These are phyloP conservation scores for Phaeoacremonium minimum DNA, from an alignment of 2,329 filamentous ascomycete species.

Conservation along the genomic window DNA sequence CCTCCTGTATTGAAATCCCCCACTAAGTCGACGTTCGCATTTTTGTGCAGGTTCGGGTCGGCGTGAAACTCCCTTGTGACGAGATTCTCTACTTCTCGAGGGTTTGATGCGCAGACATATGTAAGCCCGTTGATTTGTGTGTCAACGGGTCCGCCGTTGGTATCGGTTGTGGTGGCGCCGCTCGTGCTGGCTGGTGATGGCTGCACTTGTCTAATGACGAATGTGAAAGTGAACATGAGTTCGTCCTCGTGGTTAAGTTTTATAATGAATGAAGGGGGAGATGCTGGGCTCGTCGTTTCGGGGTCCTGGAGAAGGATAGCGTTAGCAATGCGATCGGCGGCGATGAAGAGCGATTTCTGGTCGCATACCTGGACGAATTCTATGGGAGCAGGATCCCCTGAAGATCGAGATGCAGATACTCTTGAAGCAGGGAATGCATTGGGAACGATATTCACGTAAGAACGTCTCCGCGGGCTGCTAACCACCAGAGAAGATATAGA, in stretches of 20 bases:
- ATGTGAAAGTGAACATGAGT: conserved; percentile 87
- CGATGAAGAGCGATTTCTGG: conserved; percentile 8
- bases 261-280: conserved; percentile 71
- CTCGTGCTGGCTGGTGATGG: conserved; percentile 16
- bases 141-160: conserved; percentile 54
- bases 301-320: conserved; percentile 60
- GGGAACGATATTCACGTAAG: conserved; percentile 71
- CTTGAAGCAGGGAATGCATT: conserved; percentile 84
- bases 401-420: conserved; percentile 67
- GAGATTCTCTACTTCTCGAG: conserved; percentile 85
- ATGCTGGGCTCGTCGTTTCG: conserved; percentile 48
- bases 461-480: conserved; percentile 73
- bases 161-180: conserved; percentile 39
- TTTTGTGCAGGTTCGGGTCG: conserved; percentile 96
- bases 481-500: conserved; percentile 80
- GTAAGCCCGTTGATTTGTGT: conserved; percentile 85
- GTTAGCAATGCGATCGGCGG: neutral
- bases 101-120: conserved; percentile 82
- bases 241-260: conserved; percentile 90
- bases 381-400: conserved; percentile 69
- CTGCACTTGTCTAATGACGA: conserved; percentile 62
- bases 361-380: conserved; percentile 83
- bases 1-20: conserved; percentile 85
- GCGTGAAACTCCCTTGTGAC: conserved; percentile 95
- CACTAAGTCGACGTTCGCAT: conserved; percentile 91